Evolutionary conservation across 179 eudicot species (phyloP).

Genomic region (Dionaea muscipula): DNA sequence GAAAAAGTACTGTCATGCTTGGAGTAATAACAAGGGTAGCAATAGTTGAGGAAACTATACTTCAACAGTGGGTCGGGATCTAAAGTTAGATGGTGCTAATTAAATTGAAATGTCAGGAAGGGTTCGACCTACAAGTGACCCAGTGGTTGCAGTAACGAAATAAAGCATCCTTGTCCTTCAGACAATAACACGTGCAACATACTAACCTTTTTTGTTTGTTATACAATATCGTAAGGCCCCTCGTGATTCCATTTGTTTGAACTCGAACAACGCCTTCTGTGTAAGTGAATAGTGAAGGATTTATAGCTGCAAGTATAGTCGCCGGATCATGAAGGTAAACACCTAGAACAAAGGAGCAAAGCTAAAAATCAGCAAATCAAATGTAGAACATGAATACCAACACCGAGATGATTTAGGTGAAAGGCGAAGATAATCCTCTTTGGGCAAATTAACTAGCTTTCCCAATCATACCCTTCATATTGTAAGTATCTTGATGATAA

Average conservation of each 20-base stretch:
- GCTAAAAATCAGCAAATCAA: constrained; percentile 11
- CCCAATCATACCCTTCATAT: constrained; percentile 42
- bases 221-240: constrained; percentile 74
- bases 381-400: neutral
- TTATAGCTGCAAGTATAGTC: constrained; percentile 68
- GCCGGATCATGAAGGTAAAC: constrained; percentile 95
- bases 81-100: no score
- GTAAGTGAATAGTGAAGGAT: constrained; percentile 77
- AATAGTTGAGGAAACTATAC: no score
- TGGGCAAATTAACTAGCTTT: neutral
- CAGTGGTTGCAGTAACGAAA: no score
- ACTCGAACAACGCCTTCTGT: constrained; percentile 79
- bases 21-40: neutral
- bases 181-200: no score
- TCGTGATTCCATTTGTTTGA: constrained; percentile 69
- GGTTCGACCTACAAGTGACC: no score
- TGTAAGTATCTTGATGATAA: constrained; percentile 73
- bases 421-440: neutral
- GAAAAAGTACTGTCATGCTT: neutral
- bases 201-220: constrained; percentile 73
- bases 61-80: no score
- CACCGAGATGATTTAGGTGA: no score
- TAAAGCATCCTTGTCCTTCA: no score
- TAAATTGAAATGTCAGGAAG: no score
- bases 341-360: constrained; percentile 35